Percentiles rank a stretch among this genome's conserved stretches.
Conservation (phyloP, 495 filamentous ascomycete species). For the Filosporella fistucella region DNA sequence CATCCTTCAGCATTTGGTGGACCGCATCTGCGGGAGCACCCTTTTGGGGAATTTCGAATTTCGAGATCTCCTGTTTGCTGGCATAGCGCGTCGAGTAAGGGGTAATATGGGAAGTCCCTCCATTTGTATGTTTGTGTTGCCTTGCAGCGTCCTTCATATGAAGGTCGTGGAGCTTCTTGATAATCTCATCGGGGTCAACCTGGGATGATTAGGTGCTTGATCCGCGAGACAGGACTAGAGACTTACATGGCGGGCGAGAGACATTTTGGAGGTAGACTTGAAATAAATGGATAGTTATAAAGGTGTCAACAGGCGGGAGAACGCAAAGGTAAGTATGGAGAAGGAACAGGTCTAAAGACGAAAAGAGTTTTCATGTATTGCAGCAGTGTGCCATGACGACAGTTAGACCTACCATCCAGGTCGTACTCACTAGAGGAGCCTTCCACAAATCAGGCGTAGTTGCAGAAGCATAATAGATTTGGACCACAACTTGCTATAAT, state of each 20-base stretch:
- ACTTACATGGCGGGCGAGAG: conserved; percentile 37
- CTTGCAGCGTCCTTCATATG: conserved; percentile 34
- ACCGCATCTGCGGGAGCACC: conserved; percentile 61
- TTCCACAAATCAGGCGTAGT: too few species aligned
- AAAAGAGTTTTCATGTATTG: not conserved
- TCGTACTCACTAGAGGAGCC: too few species aligned
- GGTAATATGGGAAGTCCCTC: conserved; percentile 47
- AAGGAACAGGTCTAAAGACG: not conserved
- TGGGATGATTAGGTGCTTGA: conserved; percentile 19
- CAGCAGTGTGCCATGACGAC: too few species aligned
- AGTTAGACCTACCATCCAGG: too few species aligned
- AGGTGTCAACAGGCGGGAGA: not conserved
- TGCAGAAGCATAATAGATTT: too few species aligned
- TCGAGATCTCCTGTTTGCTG: conserved; percentile 56
- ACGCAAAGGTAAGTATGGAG: not conserved
- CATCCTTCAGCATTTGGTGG: conserved; percentile 67
- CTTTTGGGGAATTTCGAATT: conserved; percentile 58
- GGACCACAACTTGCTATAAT: too few species aligned
- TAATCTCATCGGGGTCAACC: conserved; percentile 60
- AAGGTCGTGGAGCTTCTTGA: conserved; percentile 45
- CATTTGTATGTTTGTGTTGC: conserved; percentile 33
- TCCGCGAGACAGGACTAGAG: not conserved
- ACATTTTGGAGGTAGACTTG: conserved; percentile 25
- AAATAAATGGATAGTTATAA: not conserved
- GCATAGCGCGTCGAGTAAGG: conserved; percentile 63